Percentiles rank a stretch among this genome's conserved stretches.
Conservation (phyloP, 768 basidiomycete genomes). For the Panaeolus papilionaceus region DNA sequence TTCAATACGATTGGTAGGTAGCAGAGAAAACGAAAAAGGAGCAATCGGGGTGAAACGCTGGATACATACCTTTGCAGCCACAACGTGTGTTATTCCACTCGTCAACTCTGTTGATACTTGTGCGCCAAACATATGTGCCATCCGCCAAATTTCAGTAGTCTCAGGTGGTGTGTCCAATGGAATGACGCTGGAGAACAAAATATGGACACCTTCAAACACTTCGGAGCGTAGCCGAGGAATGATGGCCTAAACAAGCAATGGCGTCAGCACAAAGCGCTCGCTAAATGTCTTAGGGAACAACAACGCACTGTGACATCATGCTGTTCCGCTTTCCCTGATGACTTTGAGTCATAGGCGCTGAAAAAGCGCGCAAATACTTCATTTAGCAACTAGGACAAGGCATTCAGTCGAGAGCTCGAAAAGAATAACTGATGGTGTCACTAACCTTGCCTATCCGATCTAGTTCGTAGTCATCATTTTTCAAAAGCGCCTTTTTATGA, state of each 20-base stretch:
- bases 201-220: constrained; percentile 78
- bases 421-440: constrained; percentile 33
- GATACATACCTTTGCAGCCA: constrained; percentile 78
- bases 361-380: constrained; percentile 85
- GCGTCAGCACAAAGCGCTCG: constrained; percentile 6
- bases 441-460: constrained; percentile 73
- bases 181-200: constrained; percentile 95
- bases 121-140: constrained; percentile 90
- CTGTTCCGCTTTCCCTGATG: constrained; percentile 36
- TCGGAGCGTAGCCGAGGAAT: constrained; percentile 81
- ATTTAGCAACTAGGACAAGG: constrained; percentile 66
- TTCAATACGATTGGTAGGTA: not conserved
- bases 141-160: constrained; percentile 82
- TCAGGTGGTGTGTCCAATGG: constrained; percentile 87
- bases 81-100: constrained; percentile 81
- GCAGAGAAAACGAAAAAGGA: constrained; percentile 2
- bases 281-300: constrained; percentile 12
- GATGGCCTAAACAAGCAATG: constrained; percentile 62
- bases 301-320: constrained; percentile 82
- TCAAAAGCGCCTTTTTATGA: constrained; percentile 77
- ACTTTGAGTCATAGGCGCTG: constrained; percentile 59
- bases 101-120: constrained; percentile 74
- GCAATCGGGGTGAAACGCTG: constrained; percentile 19
- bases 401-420: constrained; percentile 14
- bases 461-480: constrained; percentile 88